Percentiles rank a stretch among this genome's conserved stretches.
phyloP scores from a whole-genome alignment of 1,284 basidiomycete genomes.

The Cryptococcus maquisensis region DNA sequence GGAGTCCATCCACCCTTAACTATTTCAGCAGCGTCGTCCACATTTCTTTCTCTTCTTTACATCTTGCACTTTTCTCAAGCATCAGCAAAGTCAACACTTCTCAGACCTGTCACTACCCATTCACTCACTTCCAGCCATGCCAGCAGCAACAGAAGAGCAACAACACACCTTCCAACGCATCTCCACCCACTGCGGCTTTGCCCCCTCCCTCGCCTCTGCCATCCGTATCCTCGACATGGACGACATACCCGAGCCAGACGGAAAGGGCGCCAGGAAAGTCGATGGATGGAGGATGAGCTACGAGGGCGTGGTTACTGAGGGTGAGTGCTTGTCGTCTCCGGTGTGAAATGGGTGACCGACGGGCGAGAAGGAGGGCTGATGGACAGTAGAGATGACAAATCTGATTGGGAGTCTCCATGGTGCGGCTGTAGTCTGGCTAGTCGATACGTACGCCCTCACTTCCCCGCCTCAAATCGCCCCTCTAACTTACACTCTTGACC shows the following conservation, averaged over 20 bases:
- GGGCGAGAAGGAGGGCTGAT: too few relatives aligned
- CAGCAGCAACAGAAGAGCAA: constrained; percentile 12
- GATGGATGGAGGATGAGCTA: constrained; percentile 23
- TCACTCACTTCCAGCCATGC: background rate
- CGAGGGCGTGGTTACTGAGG: constrained; percentile 14
- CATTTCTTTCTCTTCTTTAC: too few relatives aligned
- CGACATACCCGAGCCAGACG: constrained; percentile 17
- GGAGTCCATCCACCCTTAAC: too few relatives aligned
- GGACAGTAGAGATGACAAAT: constrained; percentile 33
- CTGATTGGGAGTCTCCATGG: constrained; percentile 33
- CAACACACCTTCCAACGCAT: constrained; percentile 12
- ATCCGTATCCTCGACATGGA: constrained; percentile 19
- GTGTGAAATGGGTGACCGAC: too few relatives aligned
- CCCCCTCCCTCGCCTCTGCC: constrained; percentile 1
- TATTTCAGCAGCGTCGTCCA: too few relatives aligned
- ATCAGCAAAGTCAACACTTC: too few relatives aligned
- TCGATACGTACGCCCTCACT: constrained; percentile 30
- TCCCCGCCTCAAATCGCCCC: background rate
- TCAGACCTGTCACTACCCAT: too few relatives aligned
- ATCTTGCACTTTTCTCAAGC: too few relatives aligned
- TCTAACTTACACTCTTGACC: background rate
- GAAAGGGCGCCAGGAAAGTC: constrained; percentile 14
- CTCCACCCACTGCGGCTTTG: constrained; percentile 2
- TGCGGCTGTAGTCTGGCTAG: constrained; percentile 35
- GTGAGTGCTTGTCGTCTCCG: constrained; percentile 10